phyloP scores from a whole-genome alignment of 2,329 filamentous ascomycete genomes.

The Dothideomycetes sp. region DNA sequence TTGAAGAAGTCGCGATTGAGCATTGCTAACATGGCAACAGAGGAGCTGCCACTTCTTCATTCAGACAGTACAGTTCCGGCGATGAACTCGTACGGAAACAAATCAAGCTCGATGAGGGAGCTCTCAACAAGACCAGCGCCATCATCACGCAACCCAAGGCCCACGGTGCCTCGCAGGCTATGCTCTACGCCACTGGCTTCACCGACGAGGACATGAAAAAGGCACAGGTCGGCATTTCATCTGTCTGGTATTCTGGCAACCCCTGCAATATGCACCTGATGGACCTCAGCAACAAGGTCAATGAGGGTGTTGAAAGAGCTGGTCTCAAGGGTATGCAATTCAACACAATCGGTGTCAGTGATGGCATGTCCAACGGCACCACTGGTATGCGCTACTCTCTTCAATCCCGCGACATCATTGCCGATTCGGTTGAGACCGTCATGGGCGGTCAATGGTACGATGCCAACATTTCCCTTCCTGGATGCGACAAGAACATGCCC shows the following conservation, averaged over 20 bases:
- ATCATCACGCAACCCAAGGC: constrained; percentile 93
- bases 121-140: constrained; percentile 74
- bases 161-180: constrained; percentile 95
- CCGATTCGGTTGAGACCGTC: constrained; percentile 96
- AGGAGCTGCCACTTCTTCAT: no score
- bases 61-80: constrained; percentile 12
- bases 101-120: constrained; percentile 14
- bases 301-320: constrained; percentile 61
- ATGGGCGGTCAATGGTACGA: constrained; percentile 99
- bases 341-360: constrained; percentile 97
- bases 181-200: constrained; percentile 94
- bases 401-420: constrained; percentile 92
- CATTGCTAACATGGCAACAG: neutral
- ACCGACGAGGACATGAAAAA: constrained; percentile 84
- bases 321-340: constrained; percentile 88
- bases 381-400: constrained; percentile 78
- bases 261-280: constrained; percentile 99
- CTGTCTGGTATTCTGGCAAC: constrained; percentile 96
- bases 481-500: constrained; percentile 99
- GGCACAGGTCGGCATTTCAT: constrained; percentile 94
- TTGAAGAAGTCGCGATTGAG: neutral
- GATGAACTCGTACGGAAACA: constrained; percentile 13
- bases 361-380: constrained; percentile 97
- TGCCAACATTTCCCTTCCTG: constrained; percentile 90
- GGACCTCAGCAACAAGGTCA: constrained; percentile 73